Percentiles rank a stretch among this genome's conserved stretches.
These are phyloP conservation scores for Caloboletus firmus DNA, from an alignment of 1,284 basidiomycete species.

Conservation along the genomic window DNA sequence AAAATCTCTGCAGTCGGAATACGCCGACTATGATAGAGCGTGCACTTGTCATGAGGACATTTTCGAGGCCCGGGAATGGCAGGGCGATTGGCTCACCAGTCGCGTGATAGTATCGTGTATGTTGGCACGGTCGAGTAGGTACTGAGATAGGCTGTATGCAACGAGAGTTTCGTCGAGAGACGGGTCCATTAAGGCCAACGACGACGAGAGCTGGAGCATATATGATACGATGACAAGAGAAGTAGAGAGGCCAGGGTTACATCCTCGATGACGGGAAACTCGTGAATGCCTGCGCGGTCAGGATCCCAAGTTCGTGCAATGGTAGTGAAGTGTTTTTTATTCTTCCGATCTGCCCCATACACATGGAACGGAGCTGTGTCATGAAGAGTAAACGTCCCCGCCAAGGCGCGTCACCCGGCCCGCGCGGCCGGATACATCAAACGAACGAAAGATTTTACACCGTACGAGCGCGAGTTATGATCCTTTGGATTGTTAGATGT, in stretches of 20 bases:
- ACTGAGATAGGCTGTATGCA: slow-evolving; percentile 23
- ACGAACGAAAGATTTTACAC: neutral
- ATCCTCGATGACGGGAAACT: slow-evolving; percentile 13
- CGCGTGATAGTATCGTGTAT: slow-evolving; percentile 31
- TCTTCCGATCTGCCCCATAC: neutral
- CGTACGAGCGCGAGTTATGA: neutral
- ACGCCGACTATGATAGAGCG: slow-evolving; percentile 16
- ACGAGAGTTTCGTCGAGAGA: slow-evolving; percentile 6
- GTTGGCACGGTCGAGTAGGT: slow-evolving; percentile 29
- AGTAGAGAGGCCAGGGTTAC: neutral
- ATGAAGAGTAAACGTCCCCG: slow-evolving; percentile 4
- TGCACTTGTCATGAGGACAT: neutral
- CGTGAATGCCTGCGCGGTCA: neutral
- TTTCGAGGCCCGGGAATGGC: neutral
- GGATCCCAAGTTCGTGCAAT: neutral
- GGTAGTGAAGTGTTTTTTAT: neutral
- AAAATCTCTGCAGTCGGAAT: slow-evolving; percentile 29
- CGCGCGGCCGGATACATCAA: slow-evolving; percentile 13
- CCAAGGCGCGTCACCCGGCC: neutral
- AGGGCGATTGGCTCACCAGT: slow-evolving; percentile 17
- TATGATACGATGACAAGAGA: neutral
- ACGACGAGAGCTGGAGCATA: neutral
- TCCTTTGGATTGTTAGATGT: too few species aligned
- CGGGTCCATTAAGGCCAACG: slow-evolving; percentile 9
- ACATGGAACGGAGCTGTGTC: slow-evolving; percentile 3